Conservation (phyloP, 768 basidiomycete species). For the Russula abietina region DNA sequence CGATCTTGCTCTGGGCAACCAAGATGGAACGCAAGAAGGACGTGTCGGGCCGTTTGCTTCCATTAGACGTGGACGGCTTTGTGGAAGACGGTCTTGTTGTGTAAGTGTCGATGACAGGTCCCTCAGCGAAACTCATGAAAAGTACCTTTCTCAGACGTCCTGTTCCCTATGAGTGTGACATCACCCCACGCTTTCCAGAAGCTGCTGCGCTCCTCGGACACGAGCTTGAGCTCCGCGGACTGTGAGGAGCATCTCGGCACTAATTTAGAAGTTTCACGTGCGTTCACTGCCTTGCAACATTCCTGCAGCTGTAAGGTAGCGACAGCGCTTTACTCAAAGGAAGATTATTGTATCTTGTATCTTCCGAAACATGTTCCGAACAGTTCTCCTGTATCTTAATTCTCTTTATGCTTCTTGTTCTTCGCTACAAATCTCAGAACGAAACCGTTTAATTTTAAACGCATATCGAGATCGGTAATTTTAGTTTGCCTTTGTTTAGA, state of each 20-base stretch:
- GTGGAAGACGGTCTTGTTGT: conserved; percentile 24
- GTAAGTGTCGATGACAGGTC: conserved; percentile 7
- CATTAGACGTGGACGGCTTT: conserved; percentile 22
- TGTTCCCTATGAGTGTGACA: conserved; percentile 17
- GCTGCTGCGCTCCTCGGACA: conserved; percentile 4
- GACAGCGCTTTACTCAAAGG: not conserved
- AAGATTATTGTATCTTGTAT: no score
- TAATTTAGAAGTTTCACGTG: not conserved
- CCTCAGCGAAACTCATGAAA: not conserved
- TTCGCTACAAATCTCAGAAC: not conserved
- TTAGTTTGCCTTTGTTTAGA: not conserved
- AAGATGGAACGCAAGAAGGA: conserved; percentile 20
- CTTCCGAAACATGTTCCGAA: not conserved
- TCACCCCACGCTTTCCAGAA: conserved; percentile 20
- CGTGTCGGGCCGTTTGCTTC: conserved; percentile 5
- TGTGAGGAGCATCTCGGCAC: not conserved
- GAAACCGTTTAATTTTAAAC: not conserved
- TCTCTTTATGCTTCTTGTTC: not conserved
- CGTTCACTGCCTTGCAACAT: not conserved
- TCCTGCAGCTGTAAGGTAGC: not conserved
- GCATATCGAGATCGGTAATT: not conserved
- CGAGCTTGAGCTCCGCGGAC: conserved; percentile 16
- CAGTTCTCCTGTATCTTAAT: not conserved
- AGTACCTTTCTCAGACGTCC: conserved; percentile 12
- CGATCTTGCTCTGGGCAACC: conserved; percentile 17